Base-by-base conservation (phyloP, 208 protist genomes). In the Trypanosoma conorhini region DNA sequence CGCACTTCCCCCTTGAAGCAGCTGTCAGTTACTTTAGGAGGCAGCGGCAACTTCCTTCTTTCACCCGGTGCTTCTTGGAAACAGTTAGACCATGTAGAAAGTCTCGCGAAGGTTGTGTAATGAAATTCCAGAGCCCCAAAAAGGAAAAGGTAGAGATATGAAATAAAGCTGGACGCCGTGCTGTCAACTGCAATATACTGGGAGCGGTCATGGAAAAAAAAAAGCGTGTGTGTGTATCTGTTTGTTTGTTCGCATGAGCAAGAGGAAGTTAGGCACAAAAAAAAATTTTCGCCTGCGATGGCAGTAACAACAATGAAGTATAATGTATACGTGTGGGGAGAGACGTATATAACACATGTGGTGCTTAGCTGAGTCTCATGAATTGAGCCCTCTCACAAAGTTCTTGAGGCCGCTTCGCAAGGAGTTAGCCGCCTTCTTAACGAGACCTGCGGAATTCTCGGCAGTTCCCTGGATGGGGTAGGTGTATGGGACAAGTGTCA, bases 381-480 rank as follows among this genome's bases (percentile, higher is more conserved):
- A 21, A 68, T 91, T 91, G 0, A 94, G 77, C 13, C 76, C 75
- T 42, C 88, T 72, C 38, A 94, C 76, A 61, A 94, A 88, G 40
- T 83, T 91, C 57, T 89, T 91, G 28, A 94, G 59, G 5, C 88
- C 86, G 24, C 75, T 84, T 70, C 85, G 80, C 38, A 94, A 72
- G 13, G 88, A 86, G 1, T 73, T 82, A 13, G 80, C 84, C 5
- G 88, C 88, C 33, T 84, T 88, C 57, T 87, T 82, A 54, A 89
- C 77, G 52, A 83, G 62, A 30, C 79, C 68, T 22, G 30, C 64
- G 24, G 75, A 72, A 56, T 67, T 72, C 15, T 24, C 44, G 31
- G 76, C 75, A 21, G 46, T 22, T 5, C 28, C 59, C 58, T 83
- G 76, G 13, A 91, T 59, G 0, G 85, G 83, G 71, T 90, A 94